These are phyloP conservation scores for Apiotrichum montevideense DNA, from an alignment of 1,284 basidiomycete genomes.

Conservation along the genomic window DNA sequence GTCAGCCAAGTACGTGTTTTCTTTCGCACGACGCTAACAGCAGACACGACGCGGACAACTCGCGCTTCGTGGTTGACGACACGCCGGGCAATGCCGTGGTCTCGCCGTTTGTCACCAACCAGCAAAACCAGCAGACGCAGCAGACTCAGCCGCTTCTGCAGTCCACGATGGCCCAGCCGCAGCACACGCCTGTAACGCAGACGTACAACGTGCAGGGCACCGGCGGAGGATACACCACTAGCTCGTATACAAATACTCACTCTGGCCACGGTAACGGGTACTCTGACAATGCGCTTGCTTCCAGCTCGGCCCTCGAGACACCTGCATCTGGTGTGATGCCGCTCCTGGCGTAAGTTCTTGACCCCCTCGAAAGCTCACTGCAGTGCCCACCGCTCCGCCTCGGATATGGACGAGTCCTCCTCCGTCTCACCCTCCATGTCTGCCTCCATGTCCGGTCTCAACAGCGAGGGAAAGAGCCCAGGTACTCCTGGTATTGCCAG, in stretches of 20 bases:
- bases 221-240: neutral
- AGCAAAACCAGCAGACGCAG: neutral
- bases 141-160: neutral
- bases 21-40: too few species aligned
- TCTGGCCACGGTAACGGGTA: neutral
- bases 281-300: neutral
- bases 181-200: neutral
- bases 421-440: neutral
- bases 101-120: neutral
- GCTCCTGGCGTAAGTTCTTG: neutral
- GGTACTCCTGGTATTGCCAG: neutral
- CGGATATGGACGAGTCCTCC: neutral
- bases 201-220: neutral
- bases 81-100: neutral
- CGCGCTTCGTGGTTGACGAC: slow-evolving; percentile 1
- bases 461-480: neutral
- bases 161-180: too few species aligned
- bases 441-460: neutral
- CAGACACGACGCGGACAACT: neutral
- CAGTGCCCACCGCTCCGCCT: neutral
- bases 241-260: neutral
- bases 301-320: neutral
- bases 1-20: too few species aligned
- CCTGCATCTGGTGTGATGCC: neutral
- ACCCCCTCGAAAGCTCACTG: neutral